Conservation (phyloP, 345 rosid genomes). For the Iberis pinnata region DNA sequence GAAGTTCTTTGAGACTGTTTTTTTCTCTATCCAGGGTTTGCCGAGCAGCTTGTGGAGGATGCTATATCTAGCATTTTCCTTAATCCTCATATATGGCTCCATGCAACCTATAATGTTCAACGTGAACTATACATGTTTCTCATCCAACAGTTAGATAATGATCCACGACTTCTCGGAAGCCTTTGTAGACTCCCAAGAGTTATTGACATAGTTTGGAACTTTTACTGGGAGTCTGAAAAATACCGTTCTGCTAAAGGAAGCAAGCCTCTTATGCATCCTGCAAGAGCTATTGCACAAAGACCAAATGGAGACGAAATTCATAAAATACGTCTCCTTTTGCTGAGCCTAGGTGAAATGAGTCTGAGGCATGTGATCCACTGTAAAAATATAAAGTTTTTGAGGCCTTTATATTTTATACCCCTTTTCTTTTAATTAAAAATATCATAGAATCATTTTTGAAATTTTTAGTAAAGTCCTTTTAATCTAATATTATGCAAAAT, state of each 20-base stretch:
- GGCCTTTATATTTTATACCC: constrained; percentile 8
- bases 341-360: constrained; percentile 98
- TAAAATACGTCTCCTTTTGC: constrained; percentile 85
- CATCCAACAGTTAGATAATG: constrained; percentile 74
- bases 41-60: constrained; percentile 75
- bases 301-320: constrained; percentile 74
- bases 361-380: constrained; percentile 59
- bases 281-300: constrained; percentile 61
- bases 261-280: constrained; percentile 73
- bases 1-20: background rate
- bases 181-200: constrained; percentile 73
- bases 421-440: constrained; percentile 7
- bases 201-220: constrained; percentile 68
- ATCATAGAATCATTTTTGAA: constrained; percentile 6
- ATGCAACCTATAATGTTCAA: constrained; percentile 77
- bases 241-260: constrained; percentile 56
- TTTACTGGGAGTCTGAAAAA: constrained; percentile 75
- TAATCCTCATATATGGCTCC: constrained; percentile 80
- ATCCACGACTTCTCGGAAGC: constrained; percentile 66
- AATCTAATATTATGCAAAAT: constrained; percentile 15
- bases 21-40: constrained; percentile 42
- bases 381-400: constrained; percentile 12
- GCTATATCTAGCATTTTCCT: constrained; percentile 82
- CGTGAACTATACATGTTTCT: constrained; percentile 94
- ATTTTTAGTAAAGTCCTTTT: constrained; percentile 4